Conservation (phyloP, 768 basidiomycete genomes). For the Boletus tylopilopsis region DNA sequence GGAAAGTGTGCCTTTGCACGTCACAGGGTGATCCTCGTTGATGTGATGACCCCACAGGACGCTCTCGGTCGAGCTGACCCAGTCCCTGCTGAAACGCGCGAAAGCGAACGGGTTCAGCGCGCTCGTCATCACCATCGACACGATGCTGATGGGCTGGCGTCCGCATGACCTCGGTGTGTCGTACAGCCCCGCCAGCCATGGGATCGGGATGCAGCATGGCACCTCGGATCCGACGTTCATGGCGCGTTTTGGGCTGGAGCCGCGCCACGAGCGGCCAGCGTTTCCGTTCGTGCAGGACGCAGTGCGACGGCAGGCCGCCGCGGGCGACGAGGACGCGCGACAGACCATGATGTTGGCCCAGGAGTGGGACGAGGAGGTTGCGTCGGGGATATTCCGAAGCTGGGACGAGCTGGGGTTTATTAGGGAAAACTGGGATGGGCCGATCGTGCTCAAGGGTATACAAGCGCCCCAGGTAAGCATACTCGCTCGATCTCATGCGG, state of each 20-base stretch:
- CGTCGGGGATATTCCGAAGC: slow-evolving; percentile 37
- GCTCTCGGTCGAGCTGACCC: slow-evolving; percentile 33
- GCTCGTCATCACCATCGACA: slow-evolving; percentile 46
- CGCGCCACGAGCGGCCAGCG: slow-evolving; percentile 25
- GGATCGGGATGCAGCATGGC: slow-evolving; percentile 38
- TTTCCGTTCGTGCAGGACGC: slow-evolving; percentile 36
- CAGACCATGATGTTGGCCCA: slow-evolving; percentile 30
- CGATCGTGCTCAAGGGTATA: slow-evolving; percentile 47
- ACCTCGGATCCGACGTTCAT: slow-evolving; percentile 48
- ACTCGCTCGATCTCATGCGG: too few relatives aligned
- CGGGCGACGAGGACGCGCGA: slow-evolving; percentile 32
- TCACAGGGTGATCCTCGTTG: neutral
- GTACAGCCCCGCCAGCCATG: slow-evolving; percentile 37
- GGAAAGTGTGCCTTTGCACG: slow-evolving; percentile 19
- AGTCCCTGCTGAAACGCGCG: slow-evolving; percentile 41
- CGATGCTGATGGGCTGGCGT: slow-evolving; percentile 42
- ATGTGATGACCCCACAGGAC: too few relatives aligned
- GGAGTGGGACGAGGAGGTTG: slow-evolving; percentile 37
- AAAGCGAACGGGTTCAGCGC: slow-evolving; percentile 39
- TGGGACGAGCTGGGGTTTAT: slow-evolving; percentile 48
- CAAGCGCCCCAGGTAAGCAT: slow-evolving; percentile 15
- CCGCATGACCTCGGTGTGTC: slow-evolving; percentile 38
- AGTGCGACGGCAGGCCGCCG: slow-evolving; percentile 19
- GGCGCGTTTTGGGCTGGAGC: slow-evolving; percentile 29
- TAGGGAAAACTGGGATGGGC: slow-evolving; percentile 46